Percentiles rank a stretch among this genome's conserved stretches.
Conservation (phyloP, 805 yeast species). For the Maudiozyma turicensis region DNA sequence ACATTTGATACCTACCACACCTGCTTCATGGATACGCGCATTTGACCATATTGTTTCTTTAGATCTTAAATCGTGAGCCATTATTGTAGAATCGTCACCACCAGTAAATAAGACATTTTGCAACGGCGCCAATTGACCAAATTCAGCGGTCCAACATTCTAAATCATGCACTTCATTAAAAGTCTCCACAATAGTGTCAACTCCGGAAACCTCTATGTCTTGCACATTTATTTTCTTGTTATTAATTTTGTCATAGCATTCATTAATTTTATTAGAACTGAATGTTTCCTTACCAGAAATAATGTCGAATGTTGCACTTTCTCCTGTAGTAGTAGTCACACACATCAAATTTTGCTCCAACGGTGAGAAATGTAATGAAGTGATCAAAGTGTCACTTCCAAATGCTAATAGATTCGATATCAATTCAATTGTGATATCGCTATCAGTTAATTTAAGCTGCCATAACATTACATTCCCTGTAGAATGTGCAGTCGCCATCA, state of each 20-base stretch:
- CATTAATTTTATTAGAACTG: conserved; percentile 1
- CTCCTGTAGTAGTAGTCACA: conserved; percentile 64
- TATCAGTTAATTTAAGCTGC: conserved; percentile 26
- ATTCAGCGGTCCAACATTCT: conserved; percentile 85
- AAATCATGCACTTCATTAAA: conserved; percentile 45
- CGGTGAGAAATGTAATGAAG: conserved; percentile 56
- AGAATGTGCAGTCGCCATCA: conserved; percentile 63
- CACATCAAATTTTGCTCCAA: conserved; percentile 30
- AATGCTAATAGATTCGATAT: conserved; percentile 36
- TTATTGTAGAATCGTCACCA: conserved; percentile 76
- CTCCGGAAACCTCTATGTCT: conserved; percentile 4
- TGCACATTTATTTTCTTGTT: conserved; percentile 8
- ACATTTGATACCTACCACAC: conserved; percentile 72
- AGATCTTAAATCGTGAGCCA: conserved; percentile 59
- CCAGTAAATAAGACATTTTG: conserved; percentile 65
- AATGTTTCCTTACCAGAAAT: conserved; percentile 1
- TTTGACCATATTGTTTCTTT: conserved; percentile 26
- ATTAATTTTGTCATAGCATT: conserved; percentile 7
- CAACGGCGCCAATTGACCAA: conserved; percentile 47
- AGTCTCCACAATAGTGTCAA: conserved; percentile 2
- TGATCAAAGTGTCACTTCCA: conserved; percentile 43
- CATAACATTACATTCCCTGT: conserved; percentile 68
- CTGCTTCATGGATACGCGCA: conserved; percentile 72
- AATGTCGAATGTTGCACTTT: conserved; percentile 30
- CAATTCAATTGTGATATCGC: conserved; percentile 13